phyloP scores from a whole-genome alignment of 306 rosid genomes.

The Clitoria ternatea region DNA sequence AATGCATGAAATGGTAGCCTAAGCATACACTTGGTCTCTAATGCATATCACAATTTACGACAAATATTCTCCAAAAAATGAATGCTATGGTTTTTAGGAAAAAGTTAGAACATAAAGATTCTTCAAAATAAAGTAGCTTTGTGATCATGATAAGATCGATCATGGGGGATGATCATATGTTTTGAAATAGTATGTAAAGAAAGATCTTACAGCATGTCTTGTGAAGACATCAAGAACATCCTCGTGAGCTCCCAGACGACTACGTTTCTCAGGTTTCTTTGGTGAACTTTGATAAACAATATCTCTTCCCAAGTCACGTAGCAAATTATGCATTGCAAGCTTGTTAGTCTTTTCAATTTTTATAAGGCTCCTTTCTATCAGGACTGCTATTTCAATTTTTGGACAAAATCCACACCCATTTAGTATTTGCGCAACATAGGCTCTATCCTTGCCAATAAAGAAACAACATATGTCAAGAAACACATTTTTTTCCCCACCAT shows the following conservation, averaged over 20 bases:
- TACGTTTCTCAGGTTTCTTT: neutral
- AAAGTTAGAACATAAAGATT: no score
- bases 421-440: slow-evolving; percentile 3
- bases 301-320: slow-evolving; percentile 38
- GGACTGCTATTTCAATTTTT: slow-evolving; percentile 17
- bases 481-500: slow-evolving; percentile 14
- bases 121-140: no score
- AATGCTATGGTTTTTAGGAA: no score
- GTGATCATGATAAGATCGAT: no score
- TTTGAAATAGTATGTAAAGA: neutral
- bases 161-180: no score
- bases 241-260: slow-evolving; percentile 4
- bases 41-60: neutral
- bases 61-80: no score
- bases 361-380: slow-evolving; percentile 22
- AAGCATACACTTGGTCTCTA: neutral
- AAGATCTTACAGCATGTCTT: slow-evolving; percentile 10
- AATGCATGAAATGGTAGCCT: no score
- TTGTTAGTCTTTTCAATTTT: slow-evolving; percentile 9
- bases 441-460: slow-evolving; percentile 27
- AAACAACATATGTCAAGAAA: slow-evolving; percentile 44
- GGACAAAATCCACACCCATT: slow-evolving; percentile 30
- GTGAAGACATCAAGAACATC: slow-evolving; percentile 15
- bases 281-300: slow-evolving; percentile 15
- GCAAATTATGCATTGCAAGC: slow-evolving; percentile 16